phyloP scores from a whole-genome alignment of 108 stramenopile genomes.

The Skeletonema grethae region DNA sequence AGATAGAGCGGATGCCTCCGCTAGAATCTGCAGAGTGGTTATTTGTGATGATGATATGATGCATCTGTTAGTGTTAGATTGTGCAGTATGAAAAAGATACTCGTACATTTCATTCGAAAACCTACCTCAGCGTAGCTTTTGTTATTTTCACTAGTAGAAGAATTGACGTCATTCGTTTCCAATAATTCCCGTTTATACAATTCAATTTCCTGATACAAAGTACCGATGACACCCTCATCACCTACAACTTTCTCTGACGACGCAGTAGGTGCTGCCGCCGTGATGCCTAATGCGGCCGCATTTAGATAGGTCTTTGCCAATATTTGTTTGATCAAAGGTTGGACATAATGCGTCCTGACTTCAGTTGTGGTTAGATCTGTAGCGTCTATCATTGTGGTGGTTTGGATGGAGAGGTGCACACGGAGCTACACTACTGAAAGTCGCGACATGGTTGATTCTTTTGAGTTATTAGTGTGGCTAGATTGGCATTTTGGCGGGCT shows the following conservation, averaged over 20 bases:
- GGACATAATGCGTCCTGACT: conserved; percentile 23
- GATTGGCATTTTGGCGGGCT: background rate
- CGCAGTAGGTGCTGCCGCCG: background rate
- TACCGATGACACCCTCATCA: background rate
- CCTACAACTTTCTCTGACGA: background rate
- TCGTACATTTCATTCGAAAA: background rate
- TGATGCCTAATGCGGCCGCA: no score
- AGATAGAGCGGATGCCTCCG: conserved; percentile 28
- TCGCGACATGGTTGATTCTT: no score
- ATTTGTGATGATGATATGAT: background rate
- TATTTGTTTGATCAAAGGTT: conserved; percentile 16
- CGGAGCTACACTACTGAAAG: no score
- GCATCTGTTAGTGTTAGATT: background rate
- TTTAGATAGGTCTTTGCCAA: background rate
- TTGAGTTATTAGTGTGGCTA: no score
- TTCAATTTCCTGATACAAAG: conserved; percentile 35
- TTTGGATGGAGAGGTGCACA: background rate
- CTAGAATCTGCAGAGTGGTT: conserved; percentile 18
- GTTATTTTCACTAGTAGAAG: background rate
- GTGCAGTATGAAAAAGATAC: background rate
- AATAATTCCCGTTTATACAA: background rate
- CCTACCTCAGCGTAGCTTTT: conserved; percentile 24
- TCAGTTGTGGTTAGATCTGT: conserved; percentile 23
- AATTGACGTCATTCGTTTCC: background rate
- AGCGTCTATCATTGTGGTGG: conserved; percentile 21